Conservation (phyloP, 306 rosid species). For the Ormosia emarginata region DNA sequence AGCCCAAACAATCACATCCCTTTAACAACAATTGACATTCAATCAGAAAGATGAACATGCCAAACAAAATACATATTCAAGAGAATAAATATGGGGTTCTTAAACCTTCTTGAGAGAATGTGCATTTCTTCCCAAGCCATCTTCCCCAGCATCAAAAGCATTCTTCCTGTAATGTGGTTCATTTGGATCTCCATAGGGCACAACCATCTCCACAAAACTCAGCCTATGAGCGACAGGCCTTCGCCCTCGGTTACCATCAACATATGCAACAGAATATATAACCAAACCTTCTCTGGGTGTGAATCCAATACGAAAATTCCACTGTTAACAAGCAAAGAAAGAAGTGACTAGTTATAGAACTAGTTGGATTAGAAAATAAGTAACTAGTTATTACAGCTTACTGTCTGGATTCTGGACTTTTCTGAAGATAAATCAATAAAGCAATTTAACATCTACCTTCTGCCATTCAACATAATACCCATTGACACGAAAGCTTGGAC, state of each 20-base stretch:
- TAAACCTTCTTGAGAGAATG: constrained; percentile 80
- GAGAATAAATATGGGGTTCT: neutral
- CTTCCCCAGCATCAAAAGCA: constrained; percentile 85
- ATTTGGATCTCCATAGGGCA: constrained; percentile 86
- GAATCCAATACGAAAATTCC: constrained; percentile 84
- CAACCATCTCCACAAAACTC: constrained; percentile 93
- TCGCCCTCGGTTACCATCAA: constrained; percentile 84
- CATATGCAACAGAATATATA: constrained; percentile 71
- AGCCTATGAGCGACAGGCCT: constrained; percentile 81
- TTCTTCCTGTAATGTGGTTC: constrained; percentile 78
- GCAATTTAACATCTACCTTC: constrained; percentile 46
- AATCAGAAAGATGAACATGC: neutral
- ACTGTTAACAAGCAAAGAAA: constrained; percentile 41
- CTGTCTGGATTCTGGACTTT: neutral
- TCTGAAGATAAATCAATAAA: neutral
- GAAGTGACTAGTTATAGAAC: neutral
- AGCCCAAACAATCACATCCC: constrained; percentile 87
- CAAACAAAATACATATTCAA: constrained; percentile 3
- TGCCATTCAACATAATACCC: constrained; percentile 80
- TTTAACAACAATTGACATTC: constrained; percentile 20
- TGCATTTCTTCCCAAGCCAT: constrained; percentile 84
- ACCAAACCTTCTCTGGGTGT: constrained; percentile 84
- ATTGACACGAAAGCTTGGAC: constrained; percentile 82
- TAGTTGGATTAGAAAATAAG: neutral
- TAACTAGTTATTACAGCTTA: neutral